These are phyloP conservation scores for Auriculariales sp. DNA, from an alignment of 768 basidiomycete genomes.

Conservation along the genomic window DNA sequence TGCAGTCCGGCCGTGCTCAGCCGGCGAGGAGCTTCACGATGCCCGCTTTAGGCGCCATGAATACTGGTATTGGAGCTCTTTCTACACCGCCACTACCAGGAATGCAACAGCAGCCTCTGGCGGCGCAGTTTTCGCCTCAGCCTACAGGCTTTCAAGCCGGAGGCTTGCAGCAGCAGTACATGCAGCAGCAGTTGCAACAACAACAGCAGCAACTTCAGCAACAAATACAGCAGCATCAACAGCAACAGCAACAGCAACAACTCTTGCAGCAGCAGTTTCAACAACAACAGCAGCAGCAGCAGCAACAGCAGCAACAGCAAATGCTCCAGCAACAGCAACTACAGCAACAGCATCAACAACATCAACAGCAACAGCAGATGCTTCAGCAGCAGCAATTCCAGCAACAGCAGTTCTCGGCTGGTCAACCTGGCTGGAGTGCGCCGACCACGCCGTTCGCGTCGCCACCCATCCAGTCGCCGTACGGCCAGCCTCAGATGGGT, in stretches of 20 bases:
- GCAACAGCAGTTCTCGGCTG: constrained; percentile 16
- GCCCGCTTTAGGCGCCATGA: no score
- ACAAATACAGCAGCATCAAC: constrained; percentile 11
- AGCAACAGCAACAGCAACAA: constrained; percentile 14
- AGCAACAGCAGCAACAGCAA: neutral
- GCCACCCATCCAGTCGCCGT: no score
- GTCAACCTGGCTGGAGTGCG: constrained; percentile 21
- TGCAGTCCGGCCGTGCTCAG: constrained; percentile 22
- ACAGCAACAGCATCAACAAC: constrained; percentile 16
- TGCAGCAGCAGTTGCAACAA: neutral
- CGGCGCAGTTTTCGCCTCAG: neutral
- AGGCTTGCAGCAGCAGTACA: neutral
- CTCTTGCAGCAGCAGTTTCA: neutral
- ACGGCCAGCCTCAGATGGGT: constrained; percentile 5
- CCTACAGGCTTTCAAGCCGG: neutral
- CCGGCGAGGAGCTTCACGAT: neutral
- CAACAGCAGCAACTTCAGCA: constrained; percentile 9
- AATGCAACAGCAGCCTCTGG: neutral
- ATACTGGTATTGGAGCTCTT: no score
- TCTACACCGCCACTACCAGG: neutral
- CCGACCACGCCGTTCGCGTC: no score
- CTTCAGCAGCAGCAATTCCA: neutral
- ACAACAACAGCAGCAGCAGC: neutral
- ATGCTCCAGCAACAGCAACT: constrained; percentile 6
- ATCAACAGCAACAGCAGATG: constrained; percentile 11